Base-by-base conservation (phyloP, 2,329 filamentous ascomycete genomes). In the Sporothrix curviconia region DNA sequence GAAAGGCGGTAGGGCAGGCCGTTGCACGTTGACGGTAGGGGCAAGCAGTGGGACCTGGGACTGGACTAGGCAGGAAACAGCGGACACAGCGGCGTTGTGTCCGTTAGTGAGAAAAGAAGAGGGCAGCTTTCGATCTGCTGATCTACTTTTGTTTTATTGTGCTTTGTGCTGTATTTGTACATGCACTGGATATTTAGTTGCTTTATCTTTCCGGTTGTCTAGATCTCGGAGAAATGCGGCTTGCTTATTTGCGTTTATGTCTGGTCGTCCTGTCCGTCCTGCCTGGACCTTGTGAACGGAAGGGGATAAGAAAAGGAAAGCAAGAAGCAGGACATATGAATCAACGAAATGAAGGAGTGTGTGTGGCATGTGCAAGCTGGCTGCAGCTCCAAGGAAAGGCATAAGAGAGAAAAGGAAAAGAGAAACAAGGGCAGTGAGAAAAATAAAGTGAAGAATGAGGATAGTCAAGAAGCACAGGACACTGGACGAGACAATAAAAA, bases 41-140 rank as follows among this genome's bases (percentile, higher is more conserved):
- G 25, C 55, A 44, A 44, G 15, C n/a, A 34, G 37, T 42, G 50
- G 50, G 37, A 30, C 36, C 50, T n/a, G n/a, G n/a, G n/a, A n/a
- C n/a, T n/a, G n/a, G n/a, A n/a, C n/a, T n/a, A 8, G 28, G 17
- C 51, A 34, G 36, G 30, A 53, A 42, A 17, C 44, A 49, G 36
- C 42, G 47, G 46, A 47, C 32, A 55, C 49, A 22, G 40, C 32
- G 30, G 51, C 44, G 37, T 37, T 37, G 30, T 25, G 32, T 17
- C 39, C 22, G 24, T 24, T 19, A 47, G 28, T 47, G 15, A n/a
- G 17, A 25, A 36, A 30, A 17, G 36, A n/a, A n/a, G n/a, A n/a
- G n/a, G n/a, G n/a, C n/a, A n/a, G n/a, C n/a, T n/a, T n/a, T n/a
- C n/a, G n/a, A n/a, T n/a, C n/a, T n/a, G n/a, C n/a, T n/a, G n/a